Evolutionary conservation across 768 basidiomycete genomes (phyloP), one percentile per base, ranked within the genome.

Genomic region (Boletus rubropictus): DNA sequence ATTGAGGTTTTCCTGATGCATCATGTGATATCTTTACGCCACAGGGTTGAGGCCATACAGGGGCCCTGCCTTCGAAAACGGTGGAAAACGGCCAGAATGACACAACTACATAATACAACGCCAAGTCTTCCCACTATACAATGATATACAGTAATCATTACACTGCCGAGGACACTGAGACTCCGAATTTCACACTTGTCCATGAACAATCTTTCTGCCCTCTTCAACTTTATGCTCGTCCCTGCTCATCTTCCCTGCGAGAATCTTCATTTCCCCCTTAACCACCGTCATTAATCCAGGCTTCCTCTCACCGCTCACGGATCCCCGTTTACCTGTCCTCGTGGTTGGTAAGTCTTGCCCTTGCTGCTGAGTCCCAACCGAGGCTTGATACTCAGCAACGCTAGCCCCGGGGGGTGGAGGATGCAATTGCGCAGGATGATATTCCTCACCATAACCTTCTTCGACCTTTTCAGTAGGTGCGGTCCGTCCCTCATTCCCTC

Each of bases 221-320:
- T 59, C 54, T 28, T 60, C 61, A 4, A 68, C 52, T 33, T 65
- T 62, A 7, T 48, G 51, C 2, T 56, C 59, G 9, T 69, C 58
- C 9, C 65, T 45, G 2, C 59, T 59, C 49, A 68, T 42, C 38
- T 59, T 62, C 21, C 67, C 67, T 15, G 58, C 59, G 5, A 68
- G 39, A 20, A 68, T 51, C 47, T 61, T 68, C 47, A 64, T 68
- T 49, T 68, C 67, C 1, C 68, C 67, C 42, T 59, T 68, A 0
- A 68, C 50, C 54, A 62, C 53, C 10, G 57, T 50, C 42, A 69
- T 42, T 32, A 68, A 60, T 18, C 55, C 55, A 22, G 54, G 55
- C 44, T 53, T 68, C 49, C 55, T 64, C 40, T 52, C 56, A 6
- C 36, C 14, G 15, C 51, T 29, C 10, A 21, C 25, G 12, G 52